A percentile compares a stretch with the other conserved stretches of the same genome.
Conservation (phyloP, 2,329 filamentous ascomycete genomes). For the Pezicula radicicola region DNA sequence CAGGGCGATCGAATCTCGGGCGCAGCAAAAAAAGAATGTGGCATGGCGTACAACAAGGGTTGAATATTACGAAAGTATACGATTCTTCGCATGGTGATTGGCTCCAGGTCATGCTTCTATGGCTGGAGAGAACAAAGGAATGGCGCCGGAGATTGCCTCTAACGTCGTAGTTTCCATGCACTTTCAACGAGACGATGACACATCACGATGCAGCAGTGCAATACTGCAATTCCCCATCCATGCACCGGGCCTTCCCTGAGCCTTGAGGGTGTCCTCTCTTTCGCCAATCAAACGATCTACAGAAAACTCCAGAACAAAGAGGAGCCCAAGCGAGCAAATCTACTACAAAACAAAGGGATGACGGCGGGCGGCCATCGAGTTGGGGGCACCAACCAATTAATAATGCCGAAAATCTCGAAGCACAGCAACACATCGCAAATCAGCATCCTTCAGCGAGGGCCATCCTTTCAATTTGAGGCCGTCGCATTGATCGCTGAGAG, state of each 20-base stretch:
- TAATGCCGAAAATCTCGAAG: neutral
- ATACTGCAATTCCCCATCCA: conserved; percentile 10
- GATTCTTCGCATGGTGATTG: conserved; percentile 7
- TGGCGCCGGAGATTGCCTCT: conserved; percentile 24
- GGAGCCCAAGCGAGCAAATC: conserved; percentile 1
- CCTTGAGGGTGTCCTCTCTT: neutral
- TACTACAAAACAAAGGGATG: conserved; percentile 2
- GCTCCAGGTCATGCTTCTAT: conserved; percentile 11
- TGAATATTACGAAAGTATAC: no score
- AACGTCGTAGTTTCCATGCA: conserved; percentile 19
- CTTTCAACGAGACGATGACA: conserved; percentile 19
- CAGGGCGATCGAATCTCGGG: conserved; percentile 16
- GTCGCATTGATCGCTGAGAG: conserved; percentile 21
- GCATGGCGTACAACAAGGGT: neutral
- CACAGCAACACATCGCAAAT: neutral
- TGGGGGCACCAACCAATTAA: neutral
- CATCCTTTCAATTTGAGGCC: neutral
- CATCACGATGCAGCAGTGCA: conserved; percentile 24
- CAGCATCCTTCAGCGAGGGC: neutral
- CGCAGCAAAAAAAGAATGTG: conserved; percentile 9
- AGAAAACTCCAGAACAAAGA: conserved; percentile 13
- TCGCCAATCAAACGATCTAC: conserved; percentile 14
- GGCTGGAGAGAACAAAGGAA: conserved; percentile 12
- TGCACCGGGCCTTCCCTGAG: neutral
- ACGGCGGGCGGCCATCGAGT: neutral